Evolutionary conservation across 2,329 filamentous ascomycete species (phyloP).

Genomic region (Beauveria sp.): DNA sequence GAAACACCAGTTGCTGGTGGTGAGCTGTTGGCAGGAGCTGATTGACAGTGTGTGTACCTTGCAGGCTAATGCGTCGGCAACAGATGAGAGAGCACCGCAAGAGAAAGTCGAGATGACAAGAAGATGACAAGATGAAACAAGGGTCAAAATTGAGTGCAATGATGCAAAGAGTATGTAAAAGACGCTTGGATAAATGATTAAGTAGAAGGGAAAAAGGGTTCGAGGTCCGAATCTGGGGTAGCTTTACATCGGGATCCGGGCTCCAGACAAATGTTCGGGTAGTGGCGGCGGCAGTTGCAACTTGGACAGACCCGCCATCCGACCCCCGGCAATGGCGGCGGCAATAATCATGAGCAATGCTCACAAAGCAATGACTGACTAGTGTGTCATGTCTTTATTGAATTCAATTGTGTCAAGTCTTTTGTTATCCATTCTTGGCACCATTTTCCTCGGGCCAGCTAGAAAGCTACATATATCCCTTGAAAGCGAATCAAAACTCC

Average conservation of each 20-base stretch:
- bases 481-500: neutral
- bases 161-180: neutral
- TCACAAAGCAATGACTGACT: too few relatives aligned
- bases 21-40: too few relatives aligned
- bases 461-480: neutral
- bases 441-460: neutral
- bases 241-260: neutral
- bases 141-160: neutral
- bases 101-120: neutral
- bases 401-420: neutral
- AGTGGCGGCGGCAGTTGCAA: slow-evolving; percentile 10
- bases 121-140: neutral
- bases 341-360: neutral
- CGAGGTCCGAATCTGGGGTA: slow-evolving; percentile 7
- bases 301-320: neutral
- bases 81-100: too few relatives aligned
- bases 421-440: neutral
- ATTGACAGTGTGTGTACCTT: too few relatives aligned
- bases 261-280: neutral
- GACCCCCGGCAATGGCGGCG: neutral
- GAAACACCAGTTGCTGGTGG: too few relatives aligned
- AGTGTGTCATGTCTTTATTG: too few relatives aligned
- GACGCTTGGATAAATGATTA: neutral
- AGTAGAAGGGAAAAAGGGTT: neutral
- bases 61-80: too few relatives aligned